Conservation (phyloP, 306 rosid species). For the Medicago ruthenica region DNA sequence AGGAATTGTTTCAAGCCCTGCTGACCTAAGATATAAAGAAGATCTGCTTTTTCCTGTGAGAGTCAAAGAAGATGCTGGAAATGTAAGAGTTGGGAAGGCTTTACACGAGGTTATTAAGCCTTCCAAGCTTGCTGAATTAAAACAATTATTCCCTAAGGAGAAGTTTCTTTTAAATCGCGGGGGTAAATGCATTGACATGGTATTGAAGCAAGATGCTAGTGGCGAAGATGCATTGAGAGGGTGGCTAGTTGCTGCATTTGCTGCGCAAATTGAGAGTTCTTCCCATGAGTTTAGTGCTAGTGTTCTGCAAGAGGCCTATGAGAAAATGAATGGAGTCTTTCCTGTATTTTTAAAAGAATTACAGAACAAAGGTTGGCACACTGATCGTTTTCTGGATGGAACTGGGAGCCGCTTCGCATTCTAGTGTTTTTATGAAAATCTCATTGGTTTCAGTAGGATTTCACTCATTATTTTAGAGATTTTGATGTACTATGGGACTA, state of each 20-base stretch:
- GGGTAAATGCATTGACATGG: conserved; percentile 65
- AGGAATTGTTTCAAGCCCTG: conserved; percentile 79
- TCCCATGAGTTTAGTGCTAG: conserved; percentile 50
- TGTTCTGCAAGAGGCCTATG: conserved; percentile 65
- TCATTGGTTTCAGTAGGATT: conserved; percentile 17
- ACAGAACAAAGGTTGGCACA: conserved; percentile 91
- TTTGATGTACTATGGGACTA: conserved; percentile 1
- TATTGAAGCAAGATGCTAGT: conserved; percentile 74
- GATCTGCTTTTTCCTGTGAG: conserved; percentile 72
- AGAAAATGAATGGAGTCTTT: conserved; percentile 72
- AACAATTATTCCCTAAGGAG: conserved; percentile 69
- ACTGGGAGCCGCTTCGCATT: conserved; percentile 77
- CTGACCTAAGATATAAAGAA: conserved; percentile 86
- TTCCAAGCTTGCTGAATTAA: conserved; percentile 65
- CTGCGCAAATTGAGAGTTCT: conserved; percentile 52
- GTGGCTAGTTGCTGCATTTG: conserved; percentile 92
- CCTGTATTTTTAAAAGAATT: conserved; percentile 65
- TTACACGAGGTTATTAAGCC: conserved; percentile 73
- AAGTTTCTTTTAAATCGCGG: conserved; percentile 71
- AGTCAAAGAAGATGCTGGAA: conserved; percentile 80
- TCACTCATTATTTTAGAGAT: conserved; percentile 31
- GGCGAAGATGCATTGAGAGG: conserved; percentile 97
- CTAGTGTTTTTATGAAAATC: conserved; percentile 31
- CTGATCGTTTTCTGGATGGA: conserved; percentile 93
- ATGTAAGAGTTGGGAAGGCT: conserved; percentile 77